Evolutionary conservation across 164 flowering plant species (phyloP), one percentile per base, ranked within the genome.

Genomic region (Santalum album): DNA sequence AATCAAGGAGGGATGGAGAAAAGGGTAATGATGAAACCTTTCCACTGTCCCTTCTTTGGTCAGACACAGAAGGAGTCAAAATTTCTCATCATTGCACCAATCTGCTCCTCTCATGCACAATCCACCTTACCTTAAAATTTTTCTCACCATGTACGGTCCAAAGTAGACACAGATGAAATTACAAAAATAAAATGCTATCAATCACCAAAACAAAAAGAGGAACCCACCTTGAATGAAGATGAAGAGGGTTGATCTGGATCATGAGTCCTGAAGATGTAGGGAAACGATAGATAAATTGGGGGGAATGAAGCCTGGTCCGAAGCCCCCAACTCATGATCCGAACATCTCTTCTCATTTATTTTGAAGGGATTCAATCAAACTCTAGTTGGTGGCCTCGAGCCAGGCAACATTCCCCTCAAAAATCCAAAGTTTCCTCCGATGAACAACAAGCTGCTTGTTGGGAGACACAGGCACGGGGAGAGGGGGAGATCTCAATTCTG

Each of bases 221-320:
- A n/a, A 29, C 34, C 34, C 9, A 29, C 34, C 34, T n/a, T n/a
- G 34, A 29, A 29, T n/a, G 34, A 3, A 29, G 34, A 29, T 29
- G 6, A 29, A 29, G 9, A n/a, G n/a, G n/a, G n/a, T n/a, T n/a
- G n/a, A 29, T 29, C 4, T 29, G 34, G 34, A 29, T 29, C 34
- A n/a, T 29, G 34, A 29, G 9, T 9, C 9, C 34, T 29, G 34
- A 29, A 29, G 34, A 9, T 29, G 34, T 29, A 29, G 16, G 14
- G 42, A 38, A 38, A 16, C 42, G 3, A 29, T 38, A 38, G n/a
- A n/a, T n/a, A n/a, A 38, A 38, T 78, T 80, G 83, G 65, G 87
- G 86, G 88, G 94, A 80, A 85, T 82, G 88, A 82, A 82, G 88
- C 88, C 88, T 85, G 94, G 94, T 85, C 88, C 88, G 86, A 82